These are phyloP conservation scores for Pelargonium australe DNA, from an alignment of 441 rosid genomes.

Conservation along the genomic window DNA sequence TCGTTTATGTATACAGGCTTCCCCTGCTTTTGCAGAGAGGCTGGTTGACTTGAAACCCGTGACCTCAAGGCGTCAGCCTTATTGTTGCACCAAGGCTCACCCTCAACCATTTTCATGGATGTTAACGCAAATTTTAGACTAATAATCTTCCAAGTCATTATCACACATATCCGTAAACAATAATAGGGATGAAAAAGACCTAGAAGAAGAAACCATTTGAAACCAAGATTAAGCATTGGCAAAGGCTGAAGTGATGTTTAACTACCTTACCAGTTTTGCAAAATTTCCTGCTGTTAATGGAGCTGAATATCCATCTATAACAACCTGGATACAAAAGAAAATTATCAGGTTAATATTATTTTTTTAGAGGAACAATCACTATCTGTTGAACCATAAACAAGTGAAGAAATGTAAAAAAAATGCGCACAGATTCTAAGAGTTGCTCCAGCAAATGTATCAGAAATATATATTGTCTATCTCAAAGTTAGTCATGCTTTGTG, in stretches of 20 bases:
- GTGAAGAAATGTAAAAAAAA: background rate
- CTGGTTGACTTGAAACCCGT: no score
- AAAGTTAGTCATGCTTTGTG: no score
- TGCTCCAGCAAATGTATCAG: background rate
- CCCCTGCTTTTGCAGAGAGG: no score
- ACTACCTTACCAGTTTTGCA: constrained; percentile 95
- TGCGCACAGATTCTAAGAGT: background rate
- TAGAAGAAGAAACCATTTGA: background rate
- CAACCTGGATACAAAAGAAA: constrained; percentile 39
- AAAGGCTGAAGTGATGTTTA: constrained; percentile 36
- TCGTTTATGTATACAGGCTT: no score
- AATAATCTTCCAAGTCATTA: background rate
- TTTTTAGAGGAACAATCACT: background rate
- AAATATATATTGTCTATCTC: no score
- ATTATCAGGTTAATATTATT: constrained; percentile 10
- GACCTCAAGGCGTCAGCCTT: no score
- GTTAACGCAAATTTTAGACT: background rate
- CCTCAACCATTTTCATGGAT: background rate
- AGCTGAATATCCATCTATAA: constrained; percentile 89
- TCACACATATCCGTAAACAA: background rate
- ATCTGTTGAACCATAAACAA: constrained; percentile 7
- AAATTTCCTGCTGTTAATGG: constrained; percentile 89
- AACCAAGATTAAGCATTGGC: background rate
- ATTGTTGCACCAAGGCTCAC: no score
- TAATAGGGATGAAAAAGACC: background rate